Conservation (phyloP, 2,329 filamentous ascomycete species). For the Acrocalymma vagum region DNA sequence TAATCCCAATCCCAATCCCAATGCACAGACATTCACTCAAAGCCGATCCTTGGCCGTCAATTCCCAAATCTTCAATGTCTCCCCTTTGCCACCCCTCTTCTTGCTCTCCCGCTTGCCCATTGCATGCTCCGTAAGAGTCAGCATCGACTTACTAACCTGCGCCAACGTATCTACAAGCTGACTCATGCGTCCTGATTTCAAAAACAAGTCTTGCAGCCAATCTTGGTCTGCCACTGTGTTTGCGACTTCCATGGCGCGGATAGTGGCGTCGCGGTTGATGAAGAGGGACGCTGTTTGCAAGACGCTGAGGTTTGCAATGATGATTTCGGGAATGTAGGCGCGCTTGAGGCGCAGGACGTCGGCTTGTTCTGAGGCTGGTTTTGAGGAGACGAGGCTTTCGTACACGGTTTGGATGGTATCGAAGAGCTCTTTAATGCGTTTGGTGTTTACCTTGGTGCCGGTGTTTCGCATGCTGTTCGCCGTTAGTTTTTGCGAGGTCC, state of each 20-base stretch:
- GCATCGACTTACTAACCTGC: slow-evolving; percentile 75
- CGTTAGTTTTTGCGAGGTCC: slow-evolving; percentile 15
- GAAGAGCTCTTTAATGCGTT: slow-evolving; percentile 49
- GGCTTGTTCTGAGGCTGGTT: slow-evolving; percentile 48
- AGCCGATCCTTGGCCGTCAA: slow-evolving; percentile 30
- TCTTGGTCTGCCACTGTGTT: slow-evolving; percentile 68
- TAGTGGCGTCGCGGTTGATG: slow-evolving; percentile 77
- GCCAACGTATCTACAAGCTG: slow-evolving; percentile 70
- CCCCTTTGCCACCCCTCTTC: slow-evolving; percentile 52
- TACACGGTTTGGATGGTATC: slow-evolving; percentile 50
- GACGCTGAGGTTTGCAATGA: slow-evolving; percentile 83
- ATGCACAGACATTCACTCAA: slow-evolving; percentile 1
- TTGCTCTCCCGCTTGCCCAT: slow-evolving; percentile 49
- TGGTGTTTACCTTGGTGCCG: slow-evolving; percentile 30
- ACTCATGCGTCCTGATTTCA: slow-evolving; percentile 52
- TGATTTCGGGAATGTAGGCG: slow-evolving; percentile 83
- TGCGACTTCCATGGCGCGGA: slow-evolving; percentile 88
- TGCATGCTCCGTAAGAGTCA: slow-evolving; percentile 55
- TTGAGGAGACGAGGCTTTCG: slow-evolving; percentile 39
- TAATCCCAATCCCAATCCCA: neutral
- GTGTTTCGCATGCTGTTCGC: slow-evolving; percentile 19
- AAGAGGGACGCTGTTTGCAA: slow-evolving; percentile 81
- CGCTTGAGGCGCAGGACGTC: slow-evolving; percentile 73
- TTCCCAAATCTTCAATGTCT: slow-evolving; percentile 56
- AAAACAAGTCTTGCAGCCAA: slow-evolving; percentile 48